Evolutionary conservation across 139 green algal species (phyloP), one percentile per base, ranked within the genome.

Genomic region (Dunaliella primolecta): DNA sequence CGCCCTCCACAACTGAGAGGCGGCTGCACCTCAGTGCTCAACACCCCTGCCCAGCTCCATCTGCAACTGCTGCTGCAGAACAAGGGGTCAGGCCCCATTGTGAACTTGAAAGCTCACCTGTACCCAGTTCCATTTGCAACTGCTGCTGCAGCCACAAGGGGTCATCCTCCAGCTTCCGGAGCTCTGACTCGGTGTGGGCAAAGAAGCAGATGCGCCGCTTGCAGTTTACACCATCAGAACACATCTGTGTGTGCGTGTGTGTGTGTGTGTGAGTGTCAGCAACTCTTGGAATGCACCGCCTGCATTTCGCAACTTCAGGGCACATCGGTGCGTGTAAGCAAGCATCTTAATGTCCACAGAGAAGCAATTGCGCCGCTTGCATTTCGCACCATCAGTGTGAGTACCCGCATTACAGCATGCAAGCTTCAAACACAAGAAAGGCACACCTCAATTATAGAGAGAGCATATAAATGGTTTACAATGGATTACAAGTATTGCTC

Each of bases 201-300:
- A 99, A 99, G 91, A 99, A 99, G 92, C 97, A 99, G 30, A 99
- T 96, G 3, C 93, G 92, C 1, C 97, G 92, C 81, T 91, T 93
- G 92, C 97, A 99, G 33, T 35, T 81, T 0, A 85, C 78, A 0
- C 96, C 97, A 85, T 99, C 97, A 37, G 94, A 98, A 92, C 97
- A 99, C 89, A 98, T 93, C 92, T 98, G 95, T 81, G 77, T 33
- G 27, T 57, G 37, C 1, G 33, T 15, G 83, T 1, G 37, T n/a
- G 33, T 75, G 46, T 46, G 81, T 78, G 77, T 3, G 31, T 33
- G 33, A 32, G 33, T n/a, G n/a, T n/a, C n/a, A n/a, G n/a, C n/a
- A n/a, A n/a, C n/a, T n/a, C n/a, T n/a, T n/a, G n/a, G n/a, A n/a
- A n/a, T n/a, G n/a, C n/a, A n/a, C n/a, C n/a, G 7, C 46, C 46